phyloP scores from a whole-genome alignment of 441 rosid genomes.

The Brassica hybrid region DNA sequence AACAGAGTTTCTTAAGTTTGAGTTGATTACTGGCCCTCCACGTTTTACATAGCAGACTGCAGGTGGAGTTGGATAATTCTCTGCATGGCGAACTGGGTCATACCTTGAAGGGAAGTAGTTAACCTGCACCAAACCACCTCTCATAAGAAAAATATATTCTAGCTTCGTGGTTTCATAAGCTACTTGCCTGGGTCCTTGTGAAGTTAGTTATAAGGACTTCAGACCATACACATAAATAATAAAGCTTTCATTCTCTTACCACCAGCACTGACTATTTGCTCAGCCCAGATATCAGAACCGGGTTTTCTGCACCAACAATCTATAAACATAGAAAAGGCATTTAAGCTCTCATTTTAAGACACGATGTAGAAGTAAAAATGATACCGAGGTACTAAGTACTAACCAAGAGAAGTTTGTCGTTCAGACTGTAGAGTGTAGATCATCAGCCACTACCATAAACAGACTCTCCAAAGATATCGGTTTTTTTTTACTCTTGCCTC shows the following conservation, averaged over 20 bases:
- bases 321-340: constrained; percentile 46
- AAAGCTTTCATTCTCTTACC: constrained; percentile 82
- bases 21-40: constrained; percentile 25
- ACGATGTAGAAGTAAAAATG: background rate
- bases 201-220: background rate
- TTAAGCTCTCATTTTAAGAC: background rate
- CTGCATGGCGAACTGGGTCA: constrained; percentile 85
- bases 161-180: too few species aligned
- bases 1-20: background rate
- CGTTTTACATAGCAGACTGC: constrained; percentile 44
- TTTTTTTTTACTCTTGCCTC: constrained; percentile 52
- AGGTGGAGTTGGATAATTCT: constrained; percentile 69
- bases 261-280: constrained; percentile 94
- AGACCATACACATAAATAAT: background rate
- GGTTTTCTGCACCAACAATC: constrained; percentile 97
- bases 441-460: constrained; percentile 80
- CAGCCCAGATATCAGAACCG: constrained; percentile 91
- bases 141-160: constrained; percentile 4
- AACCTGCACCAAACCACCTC: constrained; percentile 52
- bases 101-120: constrained; percentile 92
- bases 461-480: constrained; percentile 59
- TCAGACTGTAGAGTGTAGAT: constrained; percentile 73
- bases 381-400: constrained; percentile 36
- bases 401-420: constrained; percentile 83
- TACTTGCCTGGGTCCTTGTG: background rate